Conservation (phyloP, 2,329 filamentous ascomycete species). For the Lachnellula subtilissima region DNA sequence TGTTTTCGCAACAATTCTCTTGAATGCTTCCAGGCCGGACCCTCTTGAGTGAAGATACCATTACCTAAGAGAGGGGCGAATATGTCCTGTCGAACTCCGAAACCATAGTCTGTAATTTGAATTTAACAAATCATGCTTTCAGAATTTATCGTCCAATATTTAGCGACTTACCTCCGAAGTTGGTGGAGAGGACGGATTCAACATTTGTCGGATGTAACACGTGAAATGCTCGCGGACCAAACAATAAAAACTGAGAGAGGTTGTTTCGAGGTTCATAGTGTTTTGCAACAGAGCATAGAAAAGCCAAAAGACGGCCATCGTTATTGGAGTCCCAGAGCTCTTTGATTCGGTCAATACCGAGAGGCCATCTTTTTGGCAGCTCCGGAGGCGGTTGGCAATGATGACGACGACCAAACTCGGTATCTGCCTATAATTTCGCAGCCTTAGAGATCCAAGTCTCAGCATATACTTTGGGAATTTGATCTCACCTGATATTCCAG, state of each 20-base stretch:
- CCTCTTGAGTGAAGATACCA: slow-evolving; percentile 35
- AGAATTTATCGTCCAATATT: neutral
- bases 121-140: neutral
- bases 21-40: slow-evolving; percentile 31
- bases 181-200: slow-evolving; percentile 26
- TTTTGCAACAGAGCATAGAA: slow-evolving; percentile 25
- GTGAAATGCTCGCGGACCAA: slow-evolving; percentile 27
- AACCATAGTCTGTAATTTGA: slow-evolving; percentile 19
- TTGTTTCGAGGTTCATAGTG: slow-evolving; percentile 31
- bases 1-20: slow-evolving; percentile 28
- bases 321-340: slow-evolving; percentile 26
- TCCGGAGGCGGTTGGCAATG: slow-evolving; percentile 31
- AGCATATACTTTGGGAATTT: neutral
- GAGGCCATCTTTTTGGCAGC: slow-evolving; percentile 31
- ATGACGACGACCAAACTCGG: slow-evolving; percentile 17
- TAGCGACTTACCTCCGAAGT: slow-evolving; percentile 19
- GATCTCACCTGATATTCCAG: neutral
- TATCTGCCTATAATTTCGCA: slow-evolving; percentile 4
- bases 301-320: slow-evolving; percentile 24
- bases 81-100: slow-evolving; percentile 25
- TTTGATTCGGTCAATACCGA: slow-evolving; percentile 32
- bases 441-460: neutral
- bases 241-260: slow-evolving; percentile 27
- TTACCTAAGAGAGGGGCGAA: slow-evolving; percentile 31
- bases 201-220: slow-evolving; percentile 27